Percentiles rank a stretch among this genome's conserved stretches.
Conservation (phyloP, 1,284 basidiomycete species). For the Heliocybe sulcata region DNA sequence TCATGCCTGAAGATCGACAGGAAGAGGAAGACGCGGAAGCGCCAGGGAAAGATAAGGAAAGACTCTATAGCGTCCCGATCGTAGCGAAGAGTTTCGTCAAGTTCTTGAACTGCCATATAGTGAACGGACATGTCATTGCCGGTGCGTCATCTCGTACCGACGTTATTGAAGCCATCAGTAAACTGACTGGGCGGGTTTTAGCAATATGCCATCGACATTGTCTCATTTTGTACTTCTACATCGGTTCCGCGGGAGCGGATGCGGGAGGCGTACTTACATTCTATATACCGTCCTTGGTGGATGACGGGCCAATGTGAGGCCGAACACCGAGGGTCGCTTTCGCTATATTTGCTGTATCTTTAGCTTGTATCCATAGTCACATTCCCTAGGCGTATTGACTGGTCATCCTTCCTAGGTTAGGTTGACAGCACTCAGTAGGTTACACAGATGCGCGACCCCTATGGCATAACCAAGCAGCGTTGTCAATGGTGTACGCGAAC, state of each 20-base stretch:
- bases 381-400: no score
- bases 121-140: slow-evolving; percentile 79
- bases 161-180: not conserved
- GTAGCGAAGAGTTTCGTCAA: slow-evolving; percentile 75
- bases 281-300: slow-evolving; percentile 69
- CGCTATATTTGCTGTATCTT: no score
- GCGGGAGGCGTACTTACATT: slow-evolving; percentile 85
- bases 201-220: slow-evolving; percentile 83
- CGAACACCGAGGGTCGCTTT: not conserved
- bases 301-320: slow-evolving; percentile 18
- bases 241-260: slow-evolving; percentile 69
- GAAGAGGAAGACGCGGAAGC: slow-evolving; percentile 24
- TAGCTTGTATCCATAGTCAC: no score
- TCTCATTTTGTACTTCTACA: slow-evolving; percentile 86
- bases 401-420: no score
- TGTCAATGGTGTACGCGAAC: no score
- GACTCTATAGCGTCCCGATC: slow-evolving; percentile 62
- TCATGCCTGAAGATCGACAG: slow-evolving; percentile 2
- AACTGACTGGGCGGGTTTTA: slow-evolving; percentile 22
- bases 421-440: no score
- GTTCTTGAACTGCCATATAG: slow-evolving; percentile 77
- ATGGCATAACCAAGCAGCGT: no score
- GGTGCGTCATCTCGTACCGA: not conserved
- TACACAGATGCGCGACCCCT: no score
- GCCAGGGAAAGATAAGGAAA: slow-evolving; percentile 31